phyloP scores from a whole-genome alignment of 2,329 filamentous ascomycete species.

The Fusarium algeriense region DNA sequence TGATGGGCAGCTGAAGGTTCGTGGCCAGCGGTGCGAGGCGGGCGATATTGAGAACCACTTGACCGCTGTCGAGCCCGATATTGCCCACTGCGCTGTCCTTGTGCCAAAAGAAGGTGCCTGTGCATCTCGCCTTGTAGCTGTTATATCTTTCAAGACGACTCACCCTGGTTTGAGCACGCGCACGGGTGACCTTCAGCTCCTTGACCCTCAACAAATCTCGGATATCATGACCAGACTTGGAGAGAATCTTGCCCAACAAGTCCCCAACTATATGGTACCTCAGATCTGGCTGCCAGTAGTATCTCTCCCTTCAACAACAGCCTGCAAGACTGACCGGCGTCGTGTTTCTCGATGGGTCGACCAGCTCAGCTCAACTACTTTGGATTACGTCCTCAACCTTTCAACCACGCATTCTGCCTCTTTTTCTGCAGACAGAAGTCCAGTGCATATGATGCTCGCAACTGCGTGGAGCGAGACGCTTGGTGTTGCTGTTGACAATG shows the following conservation, averaged over 20 bases:
- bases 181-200: not conserved
- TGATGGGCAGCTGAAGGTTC: not conserved
- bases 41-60: slow-evolving; percentile 3
- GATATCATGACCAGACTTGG: not conserved
- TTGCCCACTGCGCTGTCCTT: not conserved
- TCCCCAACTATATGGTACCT: slow-evolving; percentile 36
- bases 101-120: not conserved
- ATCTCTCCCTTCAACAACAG: not conserved
- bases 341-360: slow-evolving; percentile 1
- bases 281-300: slow-evolving; percentile 13
- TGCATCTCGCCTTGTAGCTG: slow-evolving; percentile 2
- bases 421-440: not conserved
- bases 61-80: not conserved
- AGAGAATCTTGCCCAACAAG: not conserved
- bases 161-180: not conserved
- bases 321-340: slow-evolving; percentile 7
- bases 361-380: not conserved
- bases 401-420: not conserved
- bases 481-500: not conserved
- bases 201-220: not conserved
- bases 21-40: not conserved
- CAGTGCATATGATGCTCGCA: not conserved
- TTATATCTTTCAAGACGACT: not conserved
- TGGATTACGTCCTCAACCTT: not conserved
- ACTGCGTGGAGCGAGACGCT: not conserved